Evolutionary conservation across 2,329 filamentous ascomycete genomes (phyloP).

Genomic region (Neurospora crassa): DNA sequence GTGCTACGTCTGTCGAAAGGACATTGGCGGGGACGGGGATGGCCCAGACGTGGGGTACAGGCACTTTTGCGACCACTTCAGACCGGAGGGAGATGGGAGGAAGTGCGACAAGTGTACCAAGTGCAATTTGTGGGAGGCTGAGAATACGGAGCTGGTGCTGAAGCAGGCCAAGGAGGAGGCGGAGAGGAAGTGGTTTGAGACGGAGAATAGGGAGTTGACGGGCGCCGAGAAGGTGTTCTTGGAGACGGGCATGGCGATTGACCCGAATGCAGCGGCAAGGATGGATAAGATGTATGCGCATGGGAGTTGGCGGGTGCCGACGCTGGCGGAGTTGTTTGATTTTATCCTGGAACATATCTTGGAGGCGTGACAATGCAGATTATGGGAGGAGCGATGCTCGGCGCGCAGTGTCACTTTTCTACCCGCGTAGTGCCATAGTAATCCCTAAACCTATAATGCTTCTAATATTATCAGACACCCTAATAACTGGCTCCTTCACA

Average conservation of each 20-base stretch:
- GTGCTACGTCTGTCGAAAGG: slow-evolving; percentile 91
- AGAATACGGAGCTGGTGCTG: slow-evolving; percentile 61
- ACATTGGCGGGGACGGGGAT: slow-evolving; percentile 43
- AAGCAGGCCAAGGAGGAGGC: slow-evolving; percentile 60
- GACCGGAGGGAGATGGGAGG: slow-evolving; percentile 63
- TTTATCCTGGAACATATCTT: slow-evolving; percentile 33
- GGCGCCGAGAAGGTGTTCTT: slow-evolving; percentile 46
- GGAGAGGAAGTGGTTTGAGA: slow-evolving; percentile 60
- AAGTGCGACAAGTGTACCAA: slow-evolving; percentile 70
- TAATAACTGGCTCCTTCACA: no score
- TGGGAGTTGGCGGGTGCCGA: slow-evolving; percentile 1
- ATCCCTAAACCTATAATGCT: no score
- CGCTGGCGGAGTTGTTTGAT: slow-evolving; percentile 26
- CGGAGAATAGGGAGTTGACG: slow-evolving; percentile 49
- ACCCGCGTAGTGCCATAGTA: no score
- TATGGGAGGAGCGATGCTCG: no score
- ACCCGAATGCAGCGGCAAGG: slow-evolving; percentile 9
- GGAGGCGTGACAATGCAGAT: slow-evolving; percentile 11
- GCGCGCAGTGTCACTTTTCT: no score
- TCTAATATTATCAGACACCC: no score
- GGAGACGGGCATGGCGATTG: slow-evolving; percentile 39
- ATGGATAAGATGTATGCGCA: slow-evolving; percentile 2
- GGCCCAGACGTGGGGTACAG: slow-evolving; percentile 63
- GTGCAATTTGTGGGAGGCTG: slow-evolving; percentile 71
- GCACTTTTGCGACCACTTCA: slow-evolving; percentile 95